Evolutionary conservation across 179 eudicot species (phyloP).

Genomic region (Amaranthus tricolor): DNA sequence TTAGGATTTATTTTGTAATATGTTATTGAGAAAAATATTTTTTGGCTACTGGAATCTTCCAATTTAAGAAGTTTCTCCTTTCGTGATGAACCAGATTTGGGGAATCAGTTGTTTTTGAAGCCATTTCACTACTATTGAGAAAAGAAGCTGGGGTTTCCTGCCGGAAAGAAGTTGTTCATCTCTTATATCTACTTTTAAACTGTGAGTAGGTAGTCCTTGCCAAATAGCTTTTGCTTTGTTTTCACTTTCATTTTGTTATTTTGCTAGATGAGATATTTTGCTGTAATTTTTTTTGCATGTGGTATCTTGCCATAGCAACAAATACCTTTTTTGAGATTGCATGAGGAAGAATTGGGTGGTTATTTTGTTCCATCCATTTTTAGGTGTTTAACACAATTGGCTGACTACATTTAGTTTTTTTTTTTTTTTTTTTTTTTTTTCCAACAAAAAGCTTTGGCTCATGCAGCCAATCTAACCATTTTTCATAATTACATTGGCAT

Average conservation of each 20-base stretch:
- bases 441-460: no score
- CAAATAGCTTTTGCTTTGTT: background rate
- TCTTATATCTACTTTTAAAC: slow-evolving; percentile 65
- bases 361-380: no score
- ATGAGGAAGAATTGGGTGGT: no score
- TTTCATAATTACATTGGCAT: no score
- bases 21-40: background rate
- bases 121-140: slow-evolving; percentile 52
- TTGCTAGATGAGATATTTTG: background rate
- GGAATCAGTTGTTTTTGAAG: slow-evolving; percentile 43
- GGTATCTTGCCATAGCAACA: background rate
- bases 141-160: slow-evolving; percentile 60
- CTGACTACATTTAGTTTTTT: no score
- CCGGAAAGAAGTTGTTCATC: slow-evolving; percentile 69
- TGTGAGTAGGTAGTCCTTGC: slow-evolving; percentile 43
- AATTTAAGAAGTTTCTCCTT: slow-evolving; percentile 21
- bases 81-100: slow-evolving; percentile 49
- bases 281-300: background rate
- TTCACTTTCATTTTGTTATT: background rate
- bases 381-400: no score
- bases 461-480: no score
- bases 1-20: background rate
- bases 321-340: no score
- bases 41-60: background rate
- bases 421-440: no score